These are phyloP conservation scores for Saturnispora mendoncae DNA, from an alignment of 805 yeast genomes.

Conservation along the genomic window DNA sequence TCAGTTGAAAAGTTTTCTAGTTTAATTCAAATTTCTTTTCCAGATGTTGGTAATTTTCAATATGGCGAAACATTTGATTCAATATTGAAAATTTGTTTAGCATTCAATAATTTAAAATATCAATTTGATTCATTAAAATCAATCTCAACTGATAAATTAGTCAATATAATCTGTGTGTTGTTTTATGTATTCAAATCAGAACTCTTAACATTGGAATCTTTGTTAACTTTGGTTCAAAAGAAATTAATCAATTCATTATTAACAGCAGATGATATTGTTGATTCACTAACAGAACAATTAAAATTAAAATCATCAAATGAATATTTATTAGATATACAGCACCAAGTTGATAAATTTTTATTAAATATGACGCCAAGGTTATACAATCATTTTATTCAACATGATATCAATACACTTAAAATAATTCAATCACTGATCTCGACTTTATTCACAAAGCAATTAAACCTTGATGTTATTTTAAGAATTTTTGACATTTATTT, in stretches of 20 bases:
- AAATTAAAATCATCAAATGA: background rate
- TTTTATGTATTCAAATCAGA: constrained; percentile 21
- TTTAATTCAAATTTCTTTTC: constrained; percentile 22
- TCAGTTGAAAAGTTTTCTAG: constrained; percentile 20
- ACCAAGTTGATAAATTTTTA: constrained; percentile 42
- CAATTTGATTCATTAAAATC: constrained; percentile 10
- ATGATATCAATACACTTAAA: constrained; percentile 33
- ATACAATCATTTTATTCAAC: constrained; percentile 39
- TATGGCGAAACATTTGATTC: constrained; percentile 25
- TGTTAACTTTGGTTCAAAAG: constrained; percentile 21
- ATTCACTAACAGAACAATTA: constrained; percentile 13
- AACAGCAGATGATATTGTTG: constrained; percentile 5
- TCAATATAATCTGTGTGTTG: constrained; percentile 23
- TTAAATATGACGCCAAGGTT: constrained; percentile 37
- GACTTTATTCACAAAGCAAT: constrained; percentile 36
- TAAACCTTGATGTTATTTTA: constrained; percentile 38
- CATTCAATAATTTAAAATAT: constrained; percentile 17
- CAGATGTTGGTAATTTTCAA: constrained; percentile 25
- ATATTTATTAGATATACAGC: constrained; percentile 32
- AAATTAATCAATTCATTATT: constrained; percentile 22
- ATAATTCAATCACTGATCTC: constrained; percentile 38
- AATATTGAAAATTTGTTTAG: constrained; percentile 19
- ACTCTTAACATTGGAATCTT: constrained; percentile 19
- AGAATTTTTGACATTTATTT: constrained; percentile 50
- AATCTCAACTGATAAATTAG: constrained; percentile 13